Base-by-base conservation (phyloP, 208 protist genomes). In the Jaenimonas drosophilae region DNA sequence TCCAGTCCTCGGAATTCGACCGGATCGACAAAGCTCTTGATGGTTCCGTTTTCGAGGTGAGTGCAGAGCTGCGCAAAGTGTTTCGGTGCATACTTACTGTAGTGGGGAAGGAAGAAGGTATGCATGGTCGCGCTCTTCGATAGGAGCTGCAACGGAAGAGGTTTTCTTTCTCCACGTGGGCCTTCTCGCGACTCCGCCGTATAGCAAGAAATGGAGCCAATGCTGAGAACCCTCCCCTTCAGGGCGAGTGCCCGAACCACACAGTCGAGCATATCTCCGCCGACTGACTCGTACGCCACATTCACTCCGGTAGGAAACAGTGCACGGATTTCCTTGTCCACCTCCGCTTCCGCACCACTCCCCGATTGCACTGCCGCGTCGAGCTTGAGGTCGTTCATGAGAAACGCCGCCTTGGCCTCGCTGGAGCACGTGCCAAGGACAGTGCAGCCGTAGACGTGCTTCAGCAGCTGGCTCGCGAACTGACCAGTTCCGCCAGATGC, bases 391-490 rank as follows among this genome's bases (percentile, higher is more conserved):
- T 41, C 45, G 11, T 76, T 57, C 1, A 19, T 19, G 3, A 97
- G 62, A 26, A 96, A 79, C 6, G n/a, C 42, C 23, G 45, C 75
- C 54, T 97, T 97, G 6, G 36, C 58, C n/a, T 48, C 40, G 4
- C 60, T 79, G n/a, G 80, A 90, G 56, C 85, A 94, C 20, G 77
- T 84, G 29, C 91, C 91, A 31, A 94, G 75, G 3, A 97, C 91
- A 24, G 38, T 12, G 51, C 79, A 91, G 14, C 66, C 67, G 40
- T 91, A 90, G 20, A 88, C 47, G 31, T 70, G 45, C 63, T 91
- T 78, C 12, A 92, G 79, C 27, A 95, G 61, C 65, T 97, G 91
- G 26, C 85, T 76, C 4, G 86, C 85, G 47, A 93, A 94, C 26
- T 84, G 78, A 6, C 91, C 91, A 1, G 88, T 95, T 24, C 87